Evolutionary conservation across 768 basidiomycete genomes (phyloP).

Genomic region (Pisolithus orientalis): DNA sequence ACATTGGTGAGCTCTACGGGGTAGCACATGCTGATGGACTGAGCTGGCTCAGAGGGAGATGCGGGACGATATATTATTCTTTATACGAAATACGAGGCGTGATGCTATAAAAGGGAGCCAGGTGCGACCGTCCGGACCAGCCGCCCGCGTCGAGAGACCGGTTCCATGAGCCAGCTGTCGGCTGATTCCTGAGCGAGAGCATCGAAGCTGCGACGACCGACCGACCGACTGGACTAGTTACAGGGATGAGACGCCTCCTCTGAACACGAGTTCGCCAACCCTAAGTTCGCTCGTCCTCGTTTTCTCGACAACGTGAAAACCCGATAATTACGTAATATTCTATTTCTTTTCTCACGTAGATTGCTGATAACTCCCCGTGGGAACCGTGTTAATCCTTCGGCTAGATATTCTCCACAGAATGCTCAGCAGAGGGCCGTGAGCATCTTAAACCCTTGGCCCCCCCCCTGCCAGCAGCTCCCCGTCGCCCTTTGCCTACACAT

Average conservation of each 20-base stretch:
- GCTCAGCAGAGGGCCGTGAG: neutral
- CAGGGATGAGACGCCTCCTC: neutral
- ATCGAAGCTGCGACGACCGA: neutral
- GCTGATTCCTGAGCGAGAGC: no score
- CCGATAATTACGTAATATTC: neutral
- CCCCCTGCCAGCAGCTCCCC: neutral
- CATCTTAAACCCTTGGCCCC: slow-evolving; percentile 1
- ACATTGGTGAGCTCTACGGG: slow-evolving; percentile 58
- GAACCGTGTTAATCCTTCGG: neutral
- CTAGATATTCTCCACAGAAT: slow-evolving; percentile 1
- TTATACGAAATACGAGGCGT: slow-evolving; percentile 20
- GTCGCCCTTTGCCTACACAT: slow-evolving; percentile 26
- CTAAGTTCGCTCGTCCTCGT: neutral
- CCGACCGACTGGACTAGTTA: neutral
- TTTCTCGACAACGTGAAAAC: neutral
- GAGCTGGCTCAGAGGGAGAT: slow-evolving; percentile 7
- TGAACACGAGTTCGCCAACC: neutral
- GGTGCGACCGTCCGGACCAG: neutral
- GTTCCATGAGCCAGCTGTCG: neutral
- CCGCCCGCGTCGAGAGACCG: slow-evolving; percentile 12
- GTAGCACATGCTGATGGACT: slow-evolving; percentile 56
- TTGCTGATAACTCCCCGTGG: slow-evolving; percentile 5
- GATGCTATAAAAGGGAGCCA: slow-evolving; percentile 32
- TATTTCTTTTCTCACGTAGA: neutral
- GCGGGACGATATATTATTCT: slow-evolving; percentile 17